Conservation (phyloP, 208 protist genomes). For the Leishmania gerbilli region DNA sequence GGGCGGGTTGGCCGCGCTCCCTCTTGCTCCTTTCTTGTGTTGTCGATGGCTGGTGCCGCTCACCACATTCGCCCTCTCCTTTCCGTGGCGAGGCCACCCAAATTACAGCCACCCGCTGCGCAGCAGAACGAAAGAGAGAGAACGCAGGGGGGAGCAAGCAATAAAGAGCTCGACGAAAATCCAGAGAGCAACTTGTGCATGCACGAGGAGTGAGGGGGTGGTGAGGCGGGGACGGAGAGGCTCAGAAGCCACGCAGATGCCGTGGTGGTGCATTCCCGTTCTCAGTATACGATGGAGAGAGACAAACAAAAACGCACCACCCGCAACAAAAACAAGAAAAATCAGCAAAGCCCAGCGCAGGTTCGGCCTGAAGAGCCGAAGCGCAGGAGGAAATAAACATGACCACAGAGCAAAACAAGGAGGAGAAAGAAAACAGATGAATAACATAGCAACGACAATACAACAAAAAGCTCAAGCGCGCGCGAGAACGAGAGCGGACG, state of each 20-base stretch:
- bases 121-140: neutral
- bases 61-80: neutral
- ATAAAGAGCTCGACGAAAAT: no score
- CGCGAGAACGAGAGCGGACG: no score
- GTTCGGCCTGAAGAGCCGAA: neutral
- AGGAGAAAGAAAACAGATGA: neutral
- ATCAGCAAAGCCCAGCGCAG: neutral
- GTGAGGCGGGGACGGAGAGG: no score
- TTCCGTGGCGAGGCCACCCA: neutral
- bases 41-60: no score
- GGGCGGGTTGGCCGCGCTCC: no score
- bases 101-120: neutral
- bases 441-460: no score
- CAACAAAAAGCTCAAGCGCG: no score
- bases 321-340: neutral
- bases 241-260: neutral
- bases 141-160: no score
- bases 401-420: neutral
- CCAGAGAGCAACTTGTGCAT: no score
- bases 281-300: neutral
- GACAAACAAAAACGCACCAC: neutral
- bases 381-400: neutral
- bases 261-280: neutral
- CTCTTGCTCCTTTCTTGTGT: neutral
- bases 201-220: no score